Evolutionary conservation across 2,329 filamentous ascomycete species (phyloP), one percentile per base, ranked within the genome.

Genomic region (Byssoonygena ceratinophila): DNA sequence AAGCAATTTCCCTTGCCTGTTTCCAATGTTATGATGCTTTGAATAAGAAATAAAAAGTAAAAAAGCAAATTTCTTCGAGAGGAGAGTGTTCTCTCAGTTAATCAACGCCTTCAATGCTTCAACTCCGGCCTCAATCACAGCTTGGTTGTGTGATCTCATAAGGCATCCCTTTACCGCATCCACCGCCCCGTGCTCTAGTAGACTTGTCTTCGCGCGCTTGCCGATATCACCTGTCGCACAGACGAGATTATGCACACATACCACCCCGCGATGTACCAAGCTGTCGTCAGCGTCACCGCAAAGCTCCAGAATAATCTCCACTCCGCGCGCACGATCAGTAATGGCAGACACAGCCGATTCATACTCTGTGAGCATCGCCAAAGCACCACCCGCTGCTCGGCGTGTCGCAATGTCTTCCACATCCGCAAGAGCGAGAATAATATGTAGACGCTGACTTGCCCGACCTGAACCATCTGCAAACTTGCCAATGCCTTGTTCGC

Each of bases 381-480:
- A 68, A 0, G 89, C 91, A 1, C 92, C 92, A 2, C 90, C 89
- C 0, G 92, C 90, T 0, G 89, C 92, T 45, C 83, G 81, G 27
- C 91, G 76, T 0, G 89, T 95, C 0, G 80, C 81, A 5, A 79
- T 68, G 59, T 97, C 89, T 47, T 94, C 85, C 1, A 87, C 83
- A 63, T 97, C 90, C 0, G 88, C 84, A 32, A 98, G 79, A 0
- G 91, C 92, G 11, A 96, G 78, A 0, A 98, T 74, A 36, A 97
- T 81, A 63, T 94, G 85, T 39, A 97, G 69, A 0, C 91, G 78
- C 51, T 87, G 82, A 23, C 77, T 79, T 0, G 88, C 85, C 55
- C 84, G 78, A 23, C 78, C 75, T 2, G 77, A 80, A 12, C 76
- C 78, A 55, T 76, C 72, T 14, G 71, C 72, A 53, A 74, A 75